Base-by-base conservation (phyloP, 768 basidiomycete species). In the Tulasnella calospora region DNA sequence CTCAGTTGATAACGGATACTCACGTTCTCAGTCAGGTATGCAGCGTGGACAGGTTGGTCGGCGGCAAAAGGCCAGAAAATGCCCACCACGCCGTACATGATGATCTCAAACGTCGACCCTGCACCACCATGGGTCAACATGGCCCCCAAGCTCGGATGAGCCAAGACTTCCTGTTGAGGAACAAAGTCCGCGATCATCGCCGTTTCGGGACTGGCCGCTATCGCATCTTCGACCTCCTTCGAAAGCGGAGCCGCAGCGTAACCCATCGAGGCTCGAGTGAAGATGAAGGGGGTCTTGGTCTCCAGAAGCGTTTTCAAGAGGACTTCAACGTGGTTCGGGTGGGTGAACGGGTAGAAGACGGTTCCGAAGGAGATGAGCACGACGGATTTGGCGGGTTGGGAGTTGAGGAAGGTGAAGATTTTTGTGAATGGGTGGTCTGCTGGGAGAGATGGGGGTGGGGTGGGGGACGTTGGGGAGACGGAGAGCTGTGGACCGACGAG, bases 41-140 rank as follows among this genome's bases (percentile, higher is more conserved):
- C 74, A 35, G 74, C 74, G 36, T 55, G 74, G 13, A 55, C 36
- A 5, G 74, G 74, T 55, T 76, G 74, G 47, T 76, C 74, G 30
- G 74, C 74, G n/a, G 46, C 23, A 17, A 46, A 51, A 27, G 74
- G 74, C 74, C 74, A 76, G 74, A 76, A 76, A 8, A 76, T 76
- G 57, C 55, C 44, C 10, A 74, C 36, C 7, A 74, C 73, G 70
- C 70, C 70, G 21, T 41, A 36, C 33, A 21, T 30, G 46, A 76
- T 51, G 57, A 41, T 76, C 46, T 76, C 74, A 51, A 55, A 55
- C 44, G 55, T 35, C 12, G 74, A 76, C 44, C 55, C 55, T 3
- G 46, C 30, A 12, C 74, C 74, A 6, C 74, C 74, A 30, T 76
- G 74, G 6, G 74, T 76, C 47, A 76, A 51, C 36, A 76, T 47